These are phyloP conservation scores for Massospora cicadina DNA, from an alignment of 371 early-diverging fungal species.

Conservation along the genomic window DNA sequence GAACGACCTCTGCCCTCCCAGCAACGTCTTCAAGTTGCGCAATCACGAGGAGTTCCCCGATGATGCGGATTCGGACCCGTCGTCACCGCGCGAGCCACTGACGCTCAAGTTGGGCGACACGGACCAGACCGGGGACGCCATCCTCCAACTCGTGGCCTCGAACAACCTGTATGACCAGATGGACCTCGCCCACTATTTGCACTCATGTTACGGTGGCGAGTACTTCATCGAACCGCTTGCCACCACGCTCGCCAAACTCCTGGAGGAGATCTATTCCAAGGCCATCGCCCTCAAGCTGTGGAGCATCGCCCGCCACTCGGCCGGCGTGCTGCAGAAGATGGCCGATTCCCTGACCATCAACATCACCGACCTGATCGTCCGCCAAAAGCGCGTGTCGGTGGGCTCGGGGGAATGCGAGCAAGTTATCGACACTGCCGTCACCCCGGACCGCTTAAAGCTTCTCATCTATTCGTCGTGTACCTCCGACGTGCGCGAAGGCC, in stretches of 20 bases:
- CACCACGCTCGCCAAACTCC: conserved; percentile 36
- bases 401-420: conserved; percentile 50
- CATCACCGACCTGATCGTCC: conserved; percentile 62
- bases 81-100: conserved; percentile 23
- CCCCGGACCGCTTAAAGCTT: conserved; percentile 41
- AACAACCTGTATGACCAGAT: conserved; percentile 68
- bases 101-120: conserved; percentile 50
- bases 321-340: conserved; percentile 53
- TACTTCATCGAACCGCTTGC: conserved; percentile 26
- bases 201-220: conserved; percentile 44
- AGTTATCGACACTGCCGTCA: conserved; percentile 42
- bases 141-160: conserved; percentile 35
- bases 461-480: conserved; percentile 34
- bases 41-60: conserved; percentile 18
- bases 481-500: conserved; percentile 68
- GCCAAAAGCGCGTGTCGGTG: conserved; percentile 60
- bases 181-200: conserved; percentile 60
- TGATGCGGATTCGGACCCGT: conserved; percentile 14
- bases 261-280: conserved; percentile 70
- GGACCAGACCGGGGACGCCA: conserved; percentile 36
- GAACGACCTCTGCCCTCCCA: conserved; percentile 10
- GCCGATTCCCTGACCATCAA: conserved; percentile 60
- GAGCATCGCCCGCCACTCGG: conserved; percentile 67
- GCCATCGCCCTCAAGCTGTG: conserved; percentile 53
- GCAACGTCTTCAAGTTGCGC: conserved; percentile 27